Conservation (phyloP, 495 filamentous ascomycete species). For the Cetradonia linearis region DNA sequence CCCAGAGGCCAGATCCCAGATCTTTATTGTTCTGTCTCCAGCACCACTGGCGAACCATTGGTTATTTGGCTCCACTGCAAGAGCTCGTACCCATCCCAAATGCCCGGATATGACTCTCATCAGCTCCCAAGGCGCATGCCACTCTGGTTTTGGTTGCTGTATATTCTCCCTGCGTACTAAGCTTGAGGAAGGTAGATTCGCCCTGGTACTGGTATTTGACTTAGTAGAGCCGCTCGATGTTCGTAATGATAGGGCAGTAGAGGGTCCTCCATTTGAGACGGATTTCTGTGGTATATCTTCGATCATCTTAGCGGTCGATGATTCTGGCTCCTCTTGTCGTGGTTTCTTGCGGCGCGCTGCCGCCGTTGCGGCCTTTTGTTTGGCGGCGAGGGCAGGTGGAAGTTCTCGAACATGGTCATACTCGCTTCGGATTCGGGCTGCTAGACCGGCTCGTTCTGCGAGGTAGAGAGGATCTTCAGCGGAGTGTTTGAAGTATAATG, state of each 20-base stretch:
- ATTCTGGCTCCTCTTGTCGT: conserved; percentile 39
- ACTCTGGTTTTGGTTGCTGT: conserved; percentile 71
- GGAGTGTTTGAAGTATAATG: conserved; percentile 32
- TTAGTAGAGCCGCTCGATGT: conserved; percentile 21
- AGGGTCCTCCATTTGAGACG: conserved; percentile 31
- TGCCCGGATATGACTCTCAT: conserved; percentile 97
- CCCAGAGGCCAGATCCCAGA: conserved; percentile 92
- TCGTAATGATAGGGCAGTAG: conserved; percentile 50
- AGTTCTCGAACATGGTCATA: conserved; percentile 74
- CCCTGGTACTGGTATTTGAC: conserved; percentile 36
- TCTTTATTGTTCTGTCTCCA: conserved; percentile 95
- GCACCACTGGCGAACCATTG: conserved; percentile 97
- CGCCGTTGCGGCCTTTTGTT: conserved; percentile 56
- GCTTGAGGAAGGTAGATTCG: conserved; percentile 44
- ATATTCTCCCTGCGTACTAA: conserved; percentile 58
- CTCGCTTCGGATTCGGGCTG: conserved; percentile 59
- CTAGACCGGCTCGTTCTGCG: conserved; percentile 42
- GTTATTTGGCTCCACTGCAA: conserved; percentile 92
- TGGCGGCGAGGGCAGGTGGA: conserved; percentile 75
- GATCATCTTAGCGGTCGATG: conserved; percentile 57
- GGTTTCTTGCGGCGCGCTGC: conserved; percentile 51
- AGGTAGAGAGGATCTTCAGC: conserved; percentile 23
- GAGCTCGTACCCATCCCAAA: conserved; percentile 83
- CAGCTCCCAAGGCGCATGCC: conserved; percentile 98
- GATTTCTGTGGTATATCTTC: conserved; percentile 48